These are phyloP conservation scores for Cryptosporidium xiaoi DNA, from an alignment of 169 alveolate genomes.

Conservation along the genomic window DNA sequence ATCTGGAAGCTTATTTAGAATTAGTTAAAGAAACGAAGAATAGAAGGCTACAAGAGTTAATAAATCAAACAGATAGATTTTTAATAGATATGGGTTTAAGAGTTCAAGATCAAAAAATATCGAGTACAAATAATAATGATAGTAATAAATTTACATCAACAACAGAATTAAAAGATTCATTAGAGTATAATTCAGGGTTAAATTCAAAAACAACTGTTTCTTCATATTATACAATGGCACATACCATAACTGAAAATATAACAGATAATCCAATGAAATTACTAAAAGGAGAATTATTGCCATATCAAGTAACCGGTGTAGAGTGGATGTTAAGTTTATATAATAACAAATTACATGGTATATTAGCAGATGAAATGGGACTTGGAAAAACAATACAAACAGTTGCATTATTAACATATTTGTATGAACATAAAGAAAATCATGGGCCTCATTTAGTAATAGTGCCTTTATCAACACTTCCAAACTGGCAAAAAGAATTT, in stretches of 20 bases:
- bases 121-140: not conserved
- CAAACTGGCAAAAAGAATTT: conserved; percentile 94
- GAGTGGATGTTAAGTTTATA: conserved; percentile 92
- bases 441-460: conserved; percentile 90
- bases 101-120: conserved; percentile 86
- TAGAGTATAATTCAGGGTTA: not conserved
- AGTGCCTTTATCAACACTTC: conserved; percentile 93
- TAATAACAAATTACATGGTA: conserved; percentile 91
- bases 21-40: conserved; percentile 88
- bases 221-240: conserved; percentile 88
- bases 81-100: conserved; percentile 89
- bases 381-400: conserved; percentile 97
- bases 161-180: conserved; percentile 6
- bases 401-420: conserved; percentile 91
- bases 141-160: conserved; percentile 28
- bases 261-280: conserved; percentile 84
- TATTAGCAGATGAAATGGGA: conserved; percentile 98
- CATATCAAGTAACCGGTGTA: conserved; percentile 92
- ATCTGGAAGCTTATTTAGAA: conserved; percentile 85
- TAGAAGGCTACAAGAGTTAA: conserved; percentile 87
- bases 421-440: conserved; percentile 90
- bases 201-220: conserved; percentile 47
- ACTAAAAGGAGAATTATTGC: conserved; percentile 85
- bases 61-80: conserved; percentile 90
- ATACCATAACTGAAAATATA: conserved; percentile 88